Evolutionary conservation across 1,284 basidiomycete species (phyloP), one percentile per base, ranked within the genome.

Genomic region (Testicularia cyperi): DNA sequence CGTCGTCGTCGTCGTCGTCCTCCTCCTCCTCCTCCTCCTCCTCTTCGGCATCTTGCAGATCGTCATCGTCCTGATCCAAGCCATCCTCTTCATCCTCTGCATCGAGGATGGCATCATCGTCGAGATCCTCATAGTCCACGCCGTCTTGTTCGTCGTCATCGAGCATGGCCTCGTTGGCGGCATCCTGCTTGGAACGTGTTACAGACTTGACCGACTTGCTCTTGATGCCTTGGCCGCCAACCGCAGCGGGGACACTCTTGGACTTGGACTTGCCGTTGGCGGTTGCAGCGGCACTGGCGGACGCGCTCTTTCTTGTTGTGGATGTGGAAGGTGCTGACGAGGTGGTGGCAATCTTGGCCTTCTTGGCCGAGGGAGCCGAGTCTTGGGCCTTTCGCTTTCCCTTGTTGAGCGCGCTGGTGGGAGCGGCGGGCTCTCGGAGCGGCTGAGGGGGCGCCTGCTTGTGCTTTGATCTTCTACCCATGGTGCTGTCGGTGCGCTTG

Each of bases 381-480:
- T 48, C 57, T 47, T 69, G 77, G 23, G 70, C 77, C 72, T 80
- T 80, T 24, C 66, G 67, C 64, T 77, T 78, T 7, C 60, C 60
- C 66, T 78, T 77, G 51, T 53, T 65, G 49, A 67, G 69, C 5
- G 43, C 27, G 9, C 38, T 18, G 16, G 5, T 14, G 1, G 23
- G 13, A 3, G 29, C 10, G 16, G 23, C 16, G 79, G 81, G 39
- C 83, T 83, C 35, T 76, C 78, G 25, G 16, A 91, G 72, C 29
- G 89, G 84, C 49, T 79, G 80, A 2, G 90, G 90, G 5, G 85
- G 80, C 0, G 81, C 83, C 79, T 96, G 92, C 81, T 95, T 95
- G 79, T 88, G 87, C 79, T 88, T 90, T 64, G 90, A 85, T 70
- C 90, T 85, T 75, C 90, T 84, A 70, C 92, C 92, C 90, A 94